Base-by-base conservation (phyloP, 2,329 filamentous ascomycete species). In the Monilinia laxa region DNA sequence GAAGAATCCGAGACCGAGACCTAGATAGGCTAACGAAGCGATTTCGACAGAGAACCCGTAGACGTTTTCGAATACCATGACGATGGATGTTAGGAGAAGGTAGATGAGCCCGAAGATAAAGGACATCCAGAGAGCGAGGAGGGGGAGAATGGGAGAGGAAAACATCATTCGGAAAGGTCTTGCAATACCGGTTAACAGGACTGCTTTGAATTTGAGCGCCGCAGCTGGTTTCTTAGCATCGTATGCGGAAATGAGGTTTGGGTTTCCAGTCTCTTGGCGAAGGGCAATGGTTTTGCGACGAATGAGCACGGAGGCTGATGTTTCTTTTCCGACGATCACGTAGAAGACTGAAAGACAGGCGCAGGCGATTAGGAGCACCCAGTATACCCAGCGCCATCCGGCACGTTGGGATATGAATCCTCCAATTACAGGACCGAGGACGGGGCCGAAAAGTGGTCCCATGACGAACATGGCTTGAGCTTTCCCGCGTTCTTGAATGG, bases 381-480 rank as follows among this genome's bases (percentile, higher is more conserved):
- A 84, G 63, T 83, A 18, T 2, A 76, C 70, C 78, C 78, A 79
- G 12, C 78, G 72, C 78, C 78, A 79, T 2, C 77, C 76, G 35
- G 72, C 70, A 7, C 71, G 73, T 60, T 75, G 69, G 3, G 75
- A 68, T 3, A 79, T 55, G 67, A 77, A 79, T 16, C 78, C 77
- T 51, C 76, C 76, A 16, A 70, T 70, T 9, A 77, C 71, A 9
- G 76, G 76, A 9, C 76, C 70, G 25, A 69, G 51, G 31, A 71
- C 64, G 11, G 80, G 79, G 2, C 77, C 77, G 23, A 76, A 68
- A 28, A 77, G 73, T 12, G 80, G 80, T 0, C 80, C 81, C 28
- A 82, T 75, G 42, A 76, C 76, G 65, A 80, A 83, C 12, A 74
- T 77, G 1, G 82, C 80, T 84, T 89, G 87, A 63, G 84, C 84